Conservation (phyloP, 805 yeast species). For the Phaffomyces antillensis region DNA sequence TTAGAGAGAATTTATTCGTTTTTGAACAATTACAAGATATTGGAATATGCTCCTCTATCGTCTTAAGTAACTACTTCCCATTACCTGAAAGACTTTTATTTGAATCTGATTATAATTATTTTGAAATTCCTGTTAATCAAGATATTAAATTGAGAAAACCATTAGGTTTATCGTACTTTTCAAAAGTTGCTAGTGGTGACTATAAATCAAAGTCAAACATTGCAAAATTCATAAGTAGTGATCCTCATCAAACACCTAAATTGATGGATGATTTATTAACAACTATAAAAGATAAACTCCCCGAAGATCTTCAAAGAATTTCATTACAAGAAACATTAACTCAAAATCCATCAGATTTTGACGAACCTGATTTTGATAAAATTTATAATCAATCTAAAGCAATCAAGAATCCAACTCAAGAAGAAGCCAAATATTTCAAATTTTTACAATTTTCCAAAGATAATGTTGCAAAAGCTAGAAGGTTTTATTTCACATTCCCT, state of each 20-base stretch:
- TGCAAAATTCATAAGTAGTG: background rate
- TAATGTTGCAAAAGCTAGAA: slow-evolving; percentile 17
- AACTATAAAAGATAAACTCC: slow-evolving; percentile 4
- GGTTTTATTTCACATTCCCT: slow-evolving; percentile 24
- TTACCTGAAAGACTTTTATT: slow-evolving; percentile 23
- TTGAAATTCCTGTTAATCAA: slow-evolving; percentile 16
- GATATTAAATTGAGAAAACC: slow-evolving; percentile 14
- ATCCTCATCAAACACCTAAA: slow-evolving; percentile 6
- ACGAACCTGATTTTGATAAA: slow-evolving; percentile 13
- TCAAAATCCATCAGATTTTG: slow-evolving; percentile 14
- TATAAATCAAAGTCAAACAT: background rate
- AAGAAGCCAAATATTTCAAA: slow-evolving; percentile 19
- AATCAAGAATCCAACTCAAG: slow-evolving; percentile 11
- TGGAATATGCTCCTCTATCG: slow-evolving; percentile 24
- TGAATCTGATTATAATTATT: slow-evolving; percentile 22
- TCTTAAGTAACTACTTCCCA: slow-evolving; percentile 21
- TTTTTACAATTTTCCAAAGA: slow-evolving; percentile 21
- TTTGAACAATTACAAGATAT: slow-evolving; percentile 23
- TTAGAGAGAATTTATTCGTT: slow-evolving; percentile 8
- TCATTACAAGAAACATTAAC: slow-evolving; percentile 6
- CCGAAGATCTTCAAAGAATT: slow-evolving; percentile 5
- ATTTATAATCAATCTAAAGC: slow-evolving; percentile 9
- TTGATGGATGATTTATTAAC: slow-evolving; percentile 4
- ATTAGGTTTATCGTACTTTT: slow-evolving; percentile 16
- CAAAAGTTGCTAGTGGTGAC: slow-evolving; percentile 8